Conservation (phyloP, 805 yeast species). For the Teunomyces atbi region DNA sequence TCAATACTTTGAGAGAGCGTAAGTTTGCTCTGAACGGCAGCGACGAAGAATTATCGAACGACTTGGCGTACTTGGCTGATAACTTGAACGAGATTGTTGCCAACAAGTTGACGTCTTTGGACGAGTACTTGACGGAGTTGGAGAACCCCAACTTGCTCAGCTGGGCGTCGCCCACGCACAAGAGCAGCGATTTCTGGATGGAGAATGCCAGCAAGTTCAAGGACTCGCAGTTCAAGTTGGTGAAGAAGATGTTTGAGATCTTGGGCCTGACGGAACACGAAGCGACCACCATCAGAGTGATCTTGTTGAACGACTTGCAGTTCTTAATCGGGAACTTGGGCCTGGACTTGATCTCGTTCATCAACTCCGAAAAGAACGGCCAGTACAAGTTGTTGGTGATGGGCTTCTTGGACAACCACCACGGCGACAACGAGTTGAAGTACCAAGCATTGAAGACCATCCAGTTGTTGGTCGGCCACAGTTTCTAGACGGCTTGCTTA, state of each 20-base stretch:
- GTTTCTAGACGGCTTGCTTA: slow-evolving; percentile 44
- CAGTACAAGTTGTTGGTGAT: slow-evolving; percentile 73
- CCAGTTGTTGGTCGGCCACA: slow-evolving; percentile 87
- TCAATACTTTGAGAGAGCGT: slow-evolving; percentile 72
- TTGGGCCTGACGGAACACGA: slow-evolving; percentile 33
- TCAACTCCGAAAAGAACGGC: slow-evolving; percentile 46
- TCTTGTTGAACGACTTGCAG: slow-evolving; percentile 44
- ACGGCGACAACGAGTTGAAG: slow-evolving; percentile 81
- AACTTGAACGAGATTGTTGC: slow-evolving; percentile 71
- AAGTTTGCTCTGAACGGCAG: slow-evolving; percentile 70
- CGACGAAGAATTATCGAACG: slow-evolving; percentile 84
- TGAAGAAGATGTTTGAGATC: slow-evolving; percentile 58
- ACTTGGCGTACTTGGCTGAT: slow-evolving; percentile 57
- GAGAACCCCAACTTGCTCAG: slow-evolving; percentile 74
- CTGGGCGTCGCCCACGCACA: slow-evolving; percentile 84
- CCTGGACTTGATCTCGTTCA: slow-evolving; percentile 34
- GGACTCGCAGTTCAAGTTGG: slow-evolving; percentile 70
- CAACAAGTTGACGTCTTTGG: slow-evolving; percentile 78
- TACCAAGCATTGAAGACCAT: slow-evolving; percentile 95
- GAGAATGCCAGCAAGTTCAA: slow-evolving; percentile 77
- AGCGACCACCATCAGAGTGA: slow-evolving; percentile 26
- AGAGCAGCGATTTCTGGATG: slow-evolving; percentile 84
- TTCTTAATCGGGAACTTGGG: slow-evolving; percentile 41
- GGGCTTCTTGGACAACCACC: slow-evolving; percentile 68
- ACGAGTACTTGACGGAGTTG: slow-evolving; percentile 85